A percentile compares a stretch with the other conserved stretches of the same genome.
These are phyloP conservation scores for Zygnema circumcarinatum DNA, from an alignment of 139 green algal species.

Conservation along the genomic window DNA sequence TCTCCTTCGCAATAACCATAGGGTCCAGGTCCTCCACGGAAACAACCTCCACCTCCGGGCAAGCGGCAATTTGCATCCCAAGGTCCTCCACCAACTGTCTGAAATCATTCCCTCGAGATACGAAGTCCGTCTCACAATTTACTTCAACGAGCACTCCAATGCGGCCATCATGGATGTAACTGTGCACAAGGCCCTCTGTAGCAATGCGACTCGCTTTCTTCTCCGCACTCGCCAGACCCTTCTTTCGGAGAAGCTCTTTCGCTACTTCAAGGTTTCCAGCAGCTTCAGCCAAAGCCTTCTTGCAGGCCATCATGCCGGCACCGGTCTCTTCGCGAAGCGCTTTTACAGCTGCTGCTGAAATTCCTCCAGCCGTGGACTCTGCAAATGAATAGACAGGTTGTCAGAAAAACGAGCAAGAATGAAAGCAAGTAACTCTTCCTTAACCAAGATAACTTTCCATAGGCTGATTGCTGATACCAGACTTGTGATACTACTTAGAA, in stretches of 20 bases:
- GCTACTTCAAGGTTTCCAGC: constrained; percentile 82
- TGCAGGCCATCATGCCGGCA: constrained; percentile 99
- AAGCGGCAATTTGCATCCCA: constrained; percentile 69
- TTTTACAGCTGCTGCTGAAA: constrained; percentile 84
- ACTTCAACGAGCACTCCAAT: constrained; percentile 70
- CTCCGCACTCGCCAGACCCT: constrained; percentile 91
- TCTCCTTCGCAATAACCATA: constrained; percentile 82
- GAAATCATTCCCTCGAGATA: constrained; percentile 89
- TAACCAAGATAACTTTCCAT: too few species aligned
- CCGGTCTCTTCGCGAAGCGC: constrained; percentile 84
- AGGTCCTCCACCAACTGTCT: constrained; percentile 84
- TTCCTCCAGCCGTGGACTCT: constrained; percentile 17
- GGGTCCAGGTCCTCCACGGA: constrained; percentile 77
- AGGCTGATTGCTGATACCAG: too few species aligned
- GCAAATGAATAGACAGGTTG: too few species aligned
- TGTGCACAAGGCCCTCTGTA: constrained; percentile 78
- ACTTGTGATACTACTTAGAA: too few species aligned
- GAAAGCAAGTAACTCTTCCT: too few species aligned
- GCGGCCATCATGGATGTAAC: constrained; percentile 94
- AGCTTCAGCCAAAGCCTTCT: constrained; percentile 90
- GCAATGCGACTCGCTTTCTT: constrained; percentile 96
- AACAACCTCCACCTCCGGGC: constrained; percentile 69
- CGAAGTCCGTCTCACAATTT: constrained; percentile 99
- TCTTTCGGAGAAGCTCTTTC: constrained; percentile 89
- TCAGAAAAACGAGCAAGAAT: too few species aligned